Conservation (phyloP, 306 rosid genomes). For the Fragaria nilgerrensis region DNA sequence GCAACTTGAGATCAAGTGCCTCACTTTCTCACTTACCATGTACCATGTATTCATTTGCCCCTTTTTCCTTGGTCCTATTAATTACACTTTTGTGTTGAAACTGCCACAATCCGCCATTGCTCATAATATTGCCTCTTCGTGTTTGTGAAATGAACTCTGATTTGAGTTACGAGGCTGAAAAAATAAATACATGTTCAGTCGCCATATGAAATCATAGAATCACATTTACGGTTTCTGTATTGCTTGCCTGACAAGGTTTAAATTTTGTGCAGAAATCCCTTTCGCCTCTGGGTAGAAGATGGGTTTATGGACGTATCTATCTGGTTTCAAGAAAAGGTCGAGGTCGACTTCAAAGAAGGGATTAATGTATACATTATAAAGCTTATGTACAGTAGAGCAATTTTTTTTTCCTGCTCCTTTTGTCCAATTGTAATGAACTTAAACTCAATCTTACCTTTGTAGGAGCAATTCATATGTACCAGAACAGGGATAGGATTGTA, state of each 20-base stretch:
- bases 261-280: constrained; percentile 51
- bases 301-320: constrained; percentile 89
- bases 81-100: neutral
- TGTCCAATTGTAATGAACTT: constrained; percentile 9
- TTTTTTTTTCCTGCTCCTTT: neutral
- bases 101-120: neutral
- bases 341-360: constrained; percentile 41
- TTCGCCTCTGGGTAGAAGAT: constrained; percentile 66
- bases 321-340: constrained; percentile 58
- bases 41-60: neutral
- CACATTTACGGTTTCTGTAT: neutral
- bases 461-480: neutral
- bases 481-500: neutral
- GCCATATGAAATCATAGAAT: neutral
- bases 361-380: neutral
- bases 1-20: neutral
- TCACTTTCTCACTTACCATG: constrained; percentile 6
- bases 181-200: neutral
- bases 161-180: neutral
- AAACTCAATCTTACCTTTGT: neutral
- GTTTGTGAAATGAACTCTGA: neutral
- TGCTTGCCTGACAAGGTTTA: neutral
- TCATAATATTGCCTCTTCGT: neutral
- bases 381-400: constrained; percentile 28
- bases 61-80: neutral